A percentile compares a stretch with the other conserved stretches of the same genome.
Evolutionary conservation across 352 stramenopile species (phyloP).

Genomic region (Globisporangium nodosum): DNA sequence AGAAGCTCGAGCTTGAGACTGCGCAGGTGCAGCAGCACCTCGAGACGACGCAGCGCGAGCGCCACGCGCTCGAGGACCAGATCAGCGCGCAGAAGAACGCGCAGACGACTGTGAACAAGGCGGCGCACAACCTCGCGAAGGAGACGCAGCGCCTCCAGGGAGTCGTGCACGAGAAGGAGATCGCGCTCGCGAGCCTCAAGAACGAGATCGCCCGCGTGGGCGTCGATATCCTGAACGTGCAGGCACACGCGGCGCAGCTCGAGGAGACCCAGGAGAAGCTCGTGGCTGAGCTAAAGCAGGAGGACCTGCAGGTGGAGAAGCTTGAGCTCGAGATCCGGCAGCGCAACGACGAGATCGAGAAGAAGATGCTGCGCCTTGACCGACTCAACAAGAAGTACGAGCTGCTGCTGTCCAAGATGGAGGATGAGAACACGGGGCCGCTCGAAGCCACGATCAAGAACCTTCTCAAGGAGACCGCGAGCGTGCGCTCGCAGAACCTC

Average conservation of each 20-base stretch:
- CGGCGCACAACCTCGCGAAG: constrained; percentile 87
- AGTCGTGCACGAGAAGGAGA: constrained; percentile 86
- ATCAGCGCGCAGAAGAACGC: constrained; percentile 80
- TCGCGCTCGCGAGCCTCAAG: constrained; percentile 77
- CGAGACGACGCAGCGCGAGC: constrained; percentile 84
- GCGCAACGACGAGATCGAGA: constrained; percentile 94
- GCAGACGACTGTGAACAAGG: constrained; percentile 89
- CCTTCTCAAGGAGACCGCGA: constrained; percentile 84
- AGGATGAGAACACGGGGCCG: constrained; percentile 90
- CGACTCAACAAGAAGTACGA: constrained; percentile 95
- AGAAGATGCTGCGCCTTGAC: constrained; percentile 93
- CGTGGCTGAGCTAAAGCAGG: constrained; percentile 79
- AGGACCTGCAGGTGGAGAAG: constrained; percentile 88
- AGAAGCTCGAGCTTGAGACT: constrained; percentile 72
- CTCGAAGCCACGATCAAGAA: constrained; percentile 93
- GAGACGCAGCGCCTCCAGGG: constrained; percentile 66
- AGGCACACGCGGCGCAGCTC: constrained; percentile 86
- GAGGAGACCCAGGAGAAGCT: constrained; percentile 76
- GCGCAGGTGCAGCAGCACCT: constrained; percentile 62
- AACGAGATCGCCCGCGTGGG: constrained; percentile 93
- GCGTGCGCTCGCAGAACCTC: constrained; percentile 53
- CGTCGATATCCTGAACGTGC: constrained; percentile 90
- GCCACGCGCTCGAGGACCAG: constrained; percentile 84
- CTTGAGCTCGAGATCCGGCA: constrained; percentile 92
- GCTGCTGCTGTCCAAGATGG: constrained; percentile 84